These are phyloP conservation scores for Aleurites moluccanus DNA, from an alignment of 441 rosid genomes.

Conservation along the genomic window DNA sequence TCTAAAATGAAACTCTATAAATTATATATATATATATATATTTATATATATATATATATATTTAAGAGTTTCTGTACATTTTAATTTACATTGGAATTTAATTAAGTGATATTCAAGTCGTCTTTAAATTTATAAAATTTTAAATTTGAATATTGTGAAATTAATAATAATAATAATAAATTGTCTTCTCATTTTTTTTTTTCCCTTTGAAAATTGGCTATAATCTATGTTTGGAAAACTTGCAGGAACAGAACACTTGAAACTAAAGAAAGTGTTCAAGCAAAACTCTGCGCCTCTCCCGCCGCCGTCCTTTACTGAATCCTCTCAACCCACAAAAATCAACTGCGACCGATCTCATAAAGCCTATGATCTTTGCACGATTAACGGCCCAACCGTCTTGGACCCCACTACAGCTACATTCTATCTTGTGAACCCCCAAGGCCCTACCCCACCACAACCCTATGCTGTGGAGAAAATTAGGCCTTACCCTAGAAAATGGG, in stretches of 20 bases:
- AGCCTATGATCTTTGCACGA: conserved; percentile 47
- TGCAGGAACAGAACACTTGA: conserved; percentile 8
- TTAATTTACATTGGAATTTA: too few species aligned
- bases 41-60: too few species aligned
- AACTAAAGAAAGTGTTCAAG: neutral
- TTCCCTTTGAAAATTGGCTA: too few species aligned
- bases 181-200: too few species aligned
- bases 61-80: too few species aligned
- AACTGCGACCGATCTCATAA: conserved; percentile 52
- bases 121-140: too few species aligned
- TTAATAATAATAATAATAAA: too few species aligned
- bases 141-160: too few species aligned
- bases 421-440: conserved; percentile 27
- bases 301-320: neutral
- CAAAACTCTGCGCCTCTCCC: neutral
- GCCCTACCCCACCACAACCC: conserved; percentile 15
- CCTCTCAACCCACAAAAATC: conserved; percentile 19
- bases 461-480: conserved; percentile 34
- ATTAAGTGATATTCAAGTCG: too few species aligned
- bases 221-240: neutral
- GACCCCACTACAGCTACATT: conserved; percentile 34
- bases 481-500: conserved; percentile 60
- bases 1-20: too few species aligned
- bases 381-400: conserved; percentile 43
- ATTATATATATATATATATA: too few species aligned